Percentiles rank a stretch among this genome's conserved stretches.
Conservation (phyloP, 345 rosid genomes). For the Populus tremula region DNA sequence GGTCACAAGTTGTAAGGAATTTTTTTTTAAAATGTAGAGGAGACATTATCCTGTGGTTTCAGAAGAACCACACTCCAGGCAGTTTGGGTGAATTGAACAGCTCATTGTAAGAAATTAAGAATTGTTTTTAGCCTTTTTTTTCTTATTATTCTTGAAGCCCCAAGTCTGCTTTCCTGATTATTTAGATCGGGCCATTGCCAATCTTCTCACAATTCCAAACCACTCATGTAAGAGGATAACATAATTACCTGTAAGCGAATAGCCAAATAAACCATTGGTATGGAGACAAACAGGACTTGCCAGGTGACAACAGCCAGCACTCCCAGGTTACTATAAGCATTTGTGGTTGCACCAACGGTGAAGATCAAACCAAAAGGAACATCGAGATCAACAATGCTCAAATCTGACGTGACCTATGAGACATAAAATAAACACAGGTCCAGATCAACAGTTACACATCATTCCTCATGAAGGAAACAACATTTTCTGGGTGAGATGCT, state of each 20-base stretch:
- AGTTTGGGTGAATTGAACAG: too few species aligned
- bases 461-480: background rate
- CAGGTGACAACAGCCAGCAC: constrained; percentile 79
- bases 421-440: background rate
- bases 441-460: background rate
- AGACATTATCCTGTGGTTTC: too few species aligned
- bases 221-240: background rate
- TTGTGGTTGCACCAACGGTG: constrained; percentile 58
- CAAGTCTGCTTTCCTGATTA: too few species aligned
- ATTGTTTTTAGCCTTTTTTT: too few species aligned
- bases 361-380: constrained; percentile 64
- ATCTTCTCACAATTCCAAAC: too few species aligned
- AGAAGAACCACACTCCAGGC: too few species aligned
- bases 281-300: constrained; percentile 80
- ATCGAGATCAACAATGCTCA: constrained; percentile 89
- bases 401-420: constrained; percentile 69
- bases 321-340: constrained; percentile 65
- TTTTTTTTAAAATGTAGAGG: too few species aligned
- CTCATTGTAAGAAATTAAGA: too few species aligned
- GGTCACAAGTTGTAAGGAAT: too few species aligned
- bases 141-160: too few species aligned
- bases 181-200: too few species aligned
- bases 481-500: constrained; percentile 11
- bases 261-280: constrained; percentile 66
- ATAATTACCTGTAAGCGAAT: constrained; percentile 68